Conservation (phyloP, 164 flowering plant genomes). For the Magnolia sinica region DNA sequence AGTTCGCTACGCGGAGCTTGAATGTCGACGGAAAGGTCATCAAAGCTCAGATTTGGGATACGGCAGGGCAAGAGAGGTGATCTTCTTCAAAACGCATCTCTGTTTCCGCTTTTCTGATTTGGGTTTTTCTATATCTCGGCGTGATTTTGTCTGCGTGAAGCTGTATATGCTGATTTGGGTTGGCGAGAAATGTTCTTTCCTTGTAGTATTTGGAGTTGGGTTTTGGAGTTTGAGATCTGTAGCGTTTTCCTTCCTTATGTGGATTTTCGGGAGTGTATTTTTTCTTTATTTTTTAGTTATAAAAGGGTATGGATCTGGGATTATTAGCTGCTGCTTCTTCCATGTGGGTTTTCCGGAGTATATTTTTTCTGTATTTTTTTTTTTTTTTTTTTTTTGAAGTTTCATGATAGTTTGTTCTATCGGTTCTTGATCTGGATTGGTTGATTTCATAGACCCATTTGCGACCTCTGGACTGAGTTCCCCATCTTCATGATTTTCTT, state of each 20-base stretch:
- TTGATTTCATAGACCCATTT: too few species aligned
- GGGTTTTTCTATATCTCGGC: constrained; percentile 6
- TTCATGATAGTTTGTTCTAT: too few species aligned
- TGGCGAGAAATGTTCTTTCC: neutral
- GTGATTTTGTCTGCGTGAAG: neutral
- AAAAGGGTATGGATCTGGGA: neutral
- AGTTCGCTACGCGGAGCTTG: constrained; percentile 64
- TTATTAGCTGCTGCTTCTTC: neutral
- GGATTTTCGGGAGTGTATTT: neutral
- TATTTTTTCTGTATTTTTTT: too few species aligned
- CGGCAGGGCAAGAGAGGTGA: constrained; percentile 51
- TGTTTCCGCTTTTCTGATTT: constrained; percentile 15
- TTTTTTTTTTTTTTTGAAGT: too few species aligned
- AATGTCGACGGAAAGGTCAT: constrained; percentile 49
- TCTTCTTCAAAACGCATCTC: neutral
- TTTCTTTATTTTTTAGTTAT: neutral
- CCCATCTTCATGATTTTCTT: too few species aligned
- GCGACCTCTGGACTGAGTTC: too few species aligned
- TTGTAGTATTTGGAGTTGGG: constrained; percentile 1
- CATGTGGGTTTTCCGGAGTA: too few species aligned
- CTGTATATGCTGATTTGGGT: neutral
- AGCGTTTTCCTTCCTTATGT: neutral
- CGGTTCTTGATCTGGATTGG: too few species aligned
- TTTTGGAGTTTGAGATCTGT: constrained; percentile 12
- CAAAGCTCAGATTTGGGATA: constrained; percentile 60